These are phyloP conservation scores for Hypoxylon sp. DNA, from an alignment of 2,329 filamentous ascomycete species.

Conservation along the genomic window DNA sequence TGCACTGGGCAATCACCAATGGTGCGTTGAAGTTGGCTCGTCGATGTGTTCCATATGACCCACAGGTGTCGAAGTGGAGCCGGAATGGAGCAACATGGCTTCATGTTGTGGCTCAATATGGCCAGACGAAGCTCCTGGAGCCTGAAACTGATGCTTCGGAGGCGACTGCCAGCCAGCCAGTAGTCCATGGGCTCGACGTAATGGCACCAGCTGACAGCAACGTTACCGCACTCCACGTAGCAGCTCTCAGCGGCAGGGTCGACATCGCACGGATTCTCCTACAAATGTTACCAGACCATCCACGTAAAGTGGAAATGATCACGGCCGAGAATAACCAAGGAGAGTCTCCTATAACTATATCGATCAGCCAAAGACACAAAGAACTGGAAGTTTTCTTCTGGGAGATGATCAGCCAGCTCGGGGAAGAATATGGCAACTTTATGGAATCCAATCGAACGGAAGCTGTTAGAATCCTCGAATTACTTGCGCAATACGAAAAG, in stretches of 20 bases:
- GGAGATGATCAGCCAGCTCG: background rate
- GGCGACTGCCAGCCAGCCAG: background rate
- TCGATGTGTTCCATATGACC: background rate
- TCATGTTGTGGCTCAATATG: slow-evolving; percentile 6
- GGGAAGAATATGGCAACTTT: background rate
- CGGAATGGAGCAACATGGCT: slow-evolving; percentile 7
- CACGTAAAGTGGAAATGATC: background rate
- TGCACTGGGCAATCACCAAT: slow-evolving; percentile 6
- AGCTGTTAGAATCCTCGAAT: slow-evolving; percentile 4
- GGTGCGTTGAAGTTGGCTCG: slow-evolving; percentile 1
- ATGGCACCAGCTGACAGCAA: background rate
- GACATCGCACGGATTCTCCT: slow-evolving; percentile 1
- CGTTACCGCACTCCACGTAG: slow-evolving; percentile 4
- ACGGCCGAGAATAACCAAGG: slow-evolving; percentile 1
- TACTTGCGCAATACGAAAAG: slow-evolving; percentile 7
- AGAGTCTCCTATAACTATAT: slow-evolving; percentile 6
- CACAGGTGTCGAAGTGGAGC: background rate
- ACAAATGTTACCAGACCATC: background rate
- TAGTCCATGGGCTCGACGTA: background rate
- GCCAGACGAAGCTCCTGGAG: background rate
- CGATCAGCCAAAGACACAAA: background rate
- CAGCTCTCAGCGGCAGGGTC: background rate
- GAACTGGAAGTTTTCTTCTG: background rate
- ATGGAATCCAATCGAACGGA: background rate
- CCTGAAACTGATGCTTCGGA: background rate